Evolutionary conservation across 805 yeast species (phyloP).

Genomic region (Lachancea fermentati): DNA sequence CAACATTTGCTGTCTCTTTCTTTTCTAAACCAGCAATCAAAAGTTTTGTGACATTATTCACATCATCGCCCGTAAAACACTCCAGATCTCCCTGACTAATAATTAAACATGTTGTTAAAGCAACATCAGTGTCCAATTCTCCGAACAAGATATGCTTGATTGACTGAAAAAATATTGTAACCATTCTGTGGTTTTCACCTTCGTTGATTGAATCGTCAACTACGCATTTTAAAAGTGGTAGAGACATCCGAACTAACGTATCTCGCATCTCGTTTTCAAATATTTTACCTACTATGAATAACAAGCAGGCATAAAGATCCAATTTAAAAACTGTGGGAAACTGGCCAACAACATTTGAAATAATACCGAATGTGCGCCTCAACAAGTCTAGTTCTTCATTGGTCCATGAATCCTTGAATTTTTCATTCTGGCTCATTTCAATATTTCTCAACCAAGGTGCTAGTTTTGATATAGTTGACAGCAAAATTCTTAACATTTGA

Average conservation of each 20-base stretch:
- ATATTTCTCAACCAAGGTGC: constrained; percentile 55
- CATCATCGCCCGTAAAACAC: constrained; percentile 33
- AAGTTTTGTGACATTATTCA: constrained; percentile 31
- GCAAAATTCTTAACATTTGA: constrained; percentile 67
- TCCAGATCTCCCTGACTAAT: constrained; percentile 36
- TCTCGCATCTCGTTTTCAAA: constrained; percentile 40
- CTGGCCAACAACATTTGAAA: constrained; percentile 55
- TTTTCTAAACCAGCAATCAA: constrained; percentile 35
- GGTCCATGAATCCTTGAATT: constrained; percentile 10
- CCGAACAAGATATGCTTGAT: constrained; percentile 25
- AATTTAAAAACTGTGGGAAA: constrained; percentile 64
- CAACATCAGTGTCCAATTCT: constrained; percentile 29
- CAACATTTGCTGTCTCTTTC: constrained; percentile 35
- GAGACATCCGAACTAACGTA: constrained; percentile 44
- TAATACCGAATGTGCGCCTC: constrained; percentile 43
- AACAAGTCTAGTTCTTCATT: constrained; percentile 37
- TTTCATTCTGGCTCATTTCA: not conserved
- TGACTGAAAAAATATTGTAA: constrained; percentile 36
- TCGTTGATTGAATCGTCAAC: constrained; percentile 29
- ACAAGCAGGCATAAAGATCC: constrained; percentile 67
- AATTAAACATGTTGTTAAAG: constrained; percentile 39
- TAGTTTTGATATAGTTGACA: constrained; percentile 54
- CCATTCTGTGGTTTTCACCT: constrained; percentile 24
- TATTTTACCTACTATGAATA: constrained; percentile 56
- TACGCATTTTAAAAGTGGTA: constrained; percentile 47